phyloP scores from a whole-genome alignment of 2,329 filamentous ascomycete species.

The Furcasterigmium furcatum region DNA sequence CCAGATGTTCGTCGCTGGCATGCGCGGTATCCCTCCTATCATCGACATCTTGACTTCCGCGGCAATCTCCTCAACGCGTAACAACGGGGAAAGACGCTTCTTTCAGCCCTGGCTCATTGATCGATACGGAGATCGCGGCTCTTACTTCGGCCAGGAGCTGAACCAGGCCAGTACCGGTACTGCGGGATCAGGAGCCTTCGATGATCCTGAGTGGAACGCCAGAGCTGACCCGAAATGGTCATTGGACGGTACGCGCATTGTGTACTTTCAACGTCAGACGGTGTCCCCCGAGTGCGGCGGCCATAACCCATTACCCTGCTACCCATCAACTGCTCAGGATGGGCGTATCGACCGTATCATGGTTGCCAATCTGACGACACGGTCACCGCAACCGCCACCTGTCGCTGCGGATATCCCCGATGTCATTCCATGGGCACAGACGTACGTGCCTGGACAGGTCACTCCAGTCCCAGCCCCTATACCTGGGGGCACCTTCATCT shows the following conservation, averaged over 20 bases:
- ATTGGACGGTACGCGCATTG: slow-evolving; percentile 32
- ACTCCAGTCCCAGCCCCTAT: not conserved
- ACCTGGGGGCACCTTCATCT: slow-evolving; percentile 12
- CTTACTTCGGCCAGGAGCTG: slow-evolving; percentile 35
- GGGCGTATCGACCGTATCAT: slow-evolving; percentile 32
- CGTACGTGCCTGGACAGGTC: slow-evolving; percentile 2
- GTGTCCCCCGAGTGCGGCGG: slow-evolving; percentile 34
- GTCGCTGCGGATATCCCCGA: not conserved
- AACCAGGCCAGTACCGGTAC: slow-evolving; percentile 25
- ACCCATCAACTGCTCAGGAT: slow-evolving; percentile 28
- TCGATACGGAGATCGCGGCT: slow-evolving; percentile 32
- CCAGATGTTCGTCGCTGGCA: slow-evolving; percentile 28
- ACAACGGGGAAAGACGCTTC: slow-evolving; percentile 36
- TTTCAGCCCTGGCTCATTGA: slow-evolving; percentile 39
- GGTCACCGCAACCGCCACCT: slow-evolving; percentile 20
- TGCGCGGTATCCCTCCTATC: slow-evolving; percentile 33
- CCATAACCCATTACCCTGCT: slow-evolving; percentile 32
- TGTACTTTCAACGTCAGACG: slow-evolving; percentile 32
- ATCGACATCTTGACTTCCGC: slow-evolving; percentile 25
- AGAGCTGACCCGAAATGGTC: slow-evolving; percentile 35
- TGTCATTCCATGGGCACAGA: slow-evolving; percentile 3
- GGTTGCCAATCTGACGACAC: slow-evolving; percentile 29
- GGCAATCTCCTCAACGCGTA: slow-evolving; percentile 30
- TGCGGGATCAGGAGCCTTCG: slow-evolving; percentile 22
- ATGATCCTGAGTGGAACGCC: slow-evolving; percentile 40